Percentiles rank a stretch among this genome's conserved stretches.
Conservation (phyloP, 176 grass and related monocot species). For the Ampelocalamus luodianensis region DNA sequence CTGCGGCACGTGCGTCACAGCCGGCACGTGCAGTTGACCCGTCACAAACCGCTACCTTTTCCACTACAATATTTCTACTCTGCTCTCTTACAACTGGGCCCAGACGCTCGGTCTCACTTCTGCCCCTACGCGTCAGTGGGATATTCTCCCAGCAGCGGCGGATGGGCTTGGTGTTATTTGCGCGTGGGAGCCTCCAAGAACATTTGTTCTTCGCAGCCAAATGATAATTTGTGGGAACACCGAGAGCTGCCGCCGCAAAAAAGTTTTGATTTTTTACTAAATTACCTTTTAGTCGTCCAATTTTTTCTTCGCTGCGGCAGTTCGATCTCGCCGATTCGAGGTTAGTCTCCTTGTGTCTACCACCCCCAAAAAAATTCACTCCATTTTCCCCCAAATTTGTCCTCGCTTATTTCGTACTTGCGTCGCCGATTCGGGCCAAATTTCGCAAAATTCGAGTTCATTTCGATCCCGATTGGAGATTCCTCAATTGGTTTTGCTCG, state of each 20-base stretch:
- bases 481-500: not conserved
- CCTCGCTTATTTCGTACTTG: not conserved
- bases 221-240: constrained; percentile 7
- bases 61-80: not conserved
- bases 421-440: not conserved
- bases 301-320: not conserved
- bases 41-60: not conserved
- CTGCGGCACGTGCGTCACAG: not conserved
- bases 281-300: not conserved
- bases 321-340: constrained; percentile 27
- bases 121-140: not conserved
- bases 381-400: not conserved
- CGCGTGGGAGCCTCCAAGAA: not conserved
- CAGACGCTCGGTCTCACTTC: not conserved
- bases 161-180: not conserved
- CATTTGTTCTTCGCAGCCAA: constrained; percentile 23
- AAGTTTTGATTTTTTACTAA: not conserved
- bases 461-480: not conserved
- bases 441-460: not conserved
- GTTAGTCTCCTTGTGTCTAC: not conserved
- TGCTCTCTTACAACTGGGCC: not conserved
- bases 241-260: constrained; percentile 26
- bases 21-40: not conserved
- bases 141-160: not conserved
- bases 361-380: not conserved